phyloP scores from a whole-genome alignment of 169 alveolate genomes.

The Toxoplasma gondii region DNA sequence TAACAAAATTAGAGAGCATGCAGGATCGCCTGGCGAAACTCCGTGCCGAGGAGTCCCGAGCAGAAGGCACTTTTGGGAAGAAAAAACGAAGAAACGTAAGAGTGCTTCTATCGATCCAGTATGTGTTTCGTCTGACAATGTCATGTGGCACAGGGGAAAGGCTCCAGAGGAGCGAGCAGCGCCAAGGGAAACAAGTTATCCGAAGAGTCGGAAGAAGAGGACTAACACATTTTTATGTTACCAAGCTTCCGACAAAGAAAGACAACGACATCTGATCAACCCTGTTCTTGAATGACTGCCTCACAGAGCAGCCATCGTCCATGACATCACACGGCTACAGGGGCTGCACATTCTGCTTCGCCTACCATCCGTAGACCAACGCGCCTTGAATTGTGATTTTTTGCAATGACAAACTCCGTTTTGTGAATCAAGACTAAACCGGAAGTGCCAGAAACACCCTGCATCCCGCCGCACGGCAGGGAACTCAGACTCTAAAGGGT shows the following conservation, averaged over 20 bases:
- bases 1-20: conserved; percentile 39
- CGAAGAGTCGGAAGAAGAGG: neutral
- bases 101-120: neutral
- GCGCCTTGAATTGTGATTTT: too few species aligned
- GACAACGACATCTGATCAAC: too few species aligned
- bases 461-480: too few species aligned
- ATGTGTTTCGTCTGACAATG: neutral
- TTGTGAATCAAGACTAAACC: too few species aligned
- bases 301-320: too few species aligned
- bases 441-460: too few species aligned
- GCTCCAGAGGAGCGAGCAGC: neutral
- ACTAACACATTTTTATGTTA: neutral
- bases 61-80: neutral
- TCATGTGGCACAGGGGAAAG: neutral
- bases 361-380: too few species aligned
- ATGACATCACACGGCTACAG: too few species aligned
- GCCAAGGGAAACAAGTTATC: neutral
- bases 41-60: neutral
- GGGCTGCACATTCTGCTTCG: too few species aligned
- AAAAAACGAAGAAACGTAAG: neutral
- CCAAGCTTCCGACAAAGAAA: neutral
- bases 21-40: conserved; percentile 43
- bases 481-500: too few species aligned
- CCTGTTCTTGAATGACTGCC: too few species aligned
- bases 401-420: too few species aligned